Evolutionary conservation across 2,329 filamentous ascomycete species (phyloP), one percentile per base, ranked within the genome.

Genomic region (Pseudogymnoascus sp.): DNA sequence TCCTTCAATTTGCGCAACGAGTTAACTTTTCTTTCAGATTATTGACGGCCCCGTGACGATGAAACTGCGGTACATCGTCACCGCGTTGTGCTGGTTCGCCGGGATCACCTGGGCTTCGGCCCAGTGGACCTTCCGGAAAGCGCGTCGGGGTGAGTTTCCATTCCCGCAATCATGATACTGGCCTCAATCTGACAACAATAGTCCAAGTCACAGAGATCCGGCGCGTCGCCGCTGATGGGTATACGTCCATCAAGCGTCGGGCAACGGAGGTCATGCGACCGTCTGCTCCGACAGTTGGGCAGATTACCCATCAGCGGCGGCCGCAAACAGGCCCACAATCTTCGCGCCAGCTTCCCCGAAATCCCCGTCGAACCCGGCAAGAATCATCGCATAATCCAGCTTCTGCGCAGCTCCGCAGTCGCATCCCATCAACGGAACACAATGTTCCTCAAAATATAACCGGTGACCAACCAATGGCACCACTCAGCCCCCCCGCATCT

Each of bases 1-100:
- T 31, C 48, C n/a, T 31, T 43, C 11, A 36, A 34, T 34, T 34
- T 57, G 28, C 16, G 10, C 51, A 57, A 57, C 16, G 28, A 57
- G 28, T 28, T 57, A 57, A 57, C 51, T 57, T 57, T 57, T 57
- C 28, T 57, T 57, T 57, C 51, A 57, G 51, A 19, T 34, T 34
- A 14, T 23, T 54, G 25, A 54, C 25, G n/a, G 19, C 28, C 28
- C 19, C 51, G 10, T 16, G 51, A 57, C 28, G 28, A 57, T 57
- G 51, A 57, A 19, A 19, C 51, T 36, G n/a, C 28, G 28, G 25
- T 21, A 11, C 51, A 6, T 57, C 16, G 6, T 34, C 51, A 13
- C 51, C 51, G 51, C 28, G 6, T 28, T 34, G 28, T 57, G 51
- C 16, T 57, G 51, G 51, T 57, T 57, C 21, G 51, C 51, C 16